Conservation (phyloP, 768 basidiomycete species). For the Tulasnella sp. region DNA sequence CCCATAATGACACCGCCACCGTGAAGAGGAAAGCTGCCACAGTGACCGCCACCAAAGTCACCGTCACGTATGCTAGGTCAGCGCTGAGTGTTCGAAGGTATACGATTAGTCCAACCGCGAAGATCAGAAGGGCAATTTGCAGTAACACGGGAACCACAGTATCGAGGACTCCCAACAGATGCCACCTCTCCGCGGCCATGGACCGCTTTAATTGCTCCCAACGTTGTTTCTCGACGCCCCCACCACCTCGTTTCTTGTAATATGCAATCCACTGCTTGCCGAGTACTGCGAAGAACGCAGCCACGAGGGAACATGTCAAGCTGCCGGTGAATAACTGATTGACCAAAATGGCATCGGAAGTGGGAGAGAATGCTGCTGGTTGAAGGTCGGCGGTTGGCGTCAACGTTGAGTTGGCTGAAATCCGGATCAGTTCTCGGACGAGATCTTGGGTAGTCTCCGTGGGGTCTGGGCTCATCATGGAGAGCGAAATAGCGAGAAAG, state of each 20-base stretch:
- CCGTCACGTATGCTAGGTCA: not conserved
- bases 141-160: not conserved
- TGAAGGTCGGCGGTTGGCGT: not conserved
- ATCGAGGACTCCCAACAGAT: not conserved
- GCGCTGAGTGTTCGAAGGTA: not conserved
- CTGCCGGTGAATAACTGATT: slow-evolving; percentile 10
- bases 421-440: not conserved
- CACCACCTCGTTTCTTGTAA: not conserved
- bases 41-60: not conserved
- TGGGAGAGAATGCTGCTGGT: slow-evolving; percentile 1
- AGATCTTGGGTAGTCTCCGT: not conserved
- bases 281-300: slow-evolving; percentile 4
- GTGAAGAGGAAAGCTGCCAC: not conserved
- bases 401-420: not conserved
- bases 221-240: not conserved
- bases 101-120: not conserved
- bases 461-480: not conserved
- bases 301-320: not conserved
- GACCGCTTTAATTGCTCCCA: not conserved
- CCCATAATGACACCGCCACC: not conserved
- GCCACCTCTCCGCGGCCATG: not conserved
- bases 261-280: slow-evolving; percentile 8
- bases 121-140: not conserved
- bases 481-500: not conserved
- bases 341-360: not conserved